A percentile compares a stretch with the other conserved stretches of the same genome.
phyloP scores from a whole-genome alignment of 345 rosid genomes.

The Salix purpurea region DNA sequence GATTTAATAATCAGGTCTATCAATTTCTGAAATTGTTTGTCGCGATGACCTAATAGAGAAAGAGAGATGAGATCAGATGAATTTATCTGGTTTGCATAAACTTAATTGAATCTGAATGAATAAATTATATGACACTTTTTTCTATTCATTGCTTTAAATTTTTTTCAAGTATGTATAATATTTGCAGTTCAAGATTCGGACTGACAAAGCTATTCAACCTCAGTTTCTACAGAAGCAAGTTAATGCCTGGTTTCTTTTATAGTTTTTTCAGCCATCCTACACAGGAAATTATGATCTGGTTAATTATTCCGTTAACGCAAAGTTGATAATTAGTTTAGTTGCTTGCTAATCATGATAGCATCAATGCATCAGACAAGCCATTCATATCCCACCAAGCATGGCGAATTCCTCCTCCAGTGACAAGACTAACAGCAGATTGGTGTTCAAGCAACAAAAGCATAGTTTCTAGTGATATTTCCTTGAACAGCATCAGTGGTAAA shows the following conservation, averaged over 20 bases:
- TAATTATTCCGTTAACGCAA: background rate
- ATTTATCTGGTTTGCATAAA: background rate
- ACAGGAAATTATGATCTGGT: background rate
- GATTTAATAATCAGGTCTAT: slow-evolving; percentile 39
- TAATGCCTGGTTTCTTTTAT: background rate
- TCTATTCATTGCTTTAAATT: background rate
- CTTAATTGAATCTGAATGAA: background rate
- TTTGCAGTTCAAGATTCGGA: background rate
- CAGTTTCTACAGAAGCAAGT: background rate
- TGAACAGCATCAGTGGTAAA: too few species aligned
- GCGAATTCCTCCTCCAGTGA: background rate
- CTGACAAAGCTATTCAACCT: background rate
- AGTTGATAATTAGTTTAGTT: background rate
- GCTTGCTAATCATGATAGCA: background rate
- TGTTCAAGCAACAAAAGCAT: background rate
- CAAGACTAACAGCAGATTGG: background rate
- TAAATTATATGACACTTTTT: too few species aligned
- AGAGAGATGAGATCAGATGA: background rate
- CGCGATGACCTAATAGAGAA: background rate
- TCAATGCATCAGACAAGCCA: background rate
- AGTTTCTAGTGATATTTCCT: background rate
- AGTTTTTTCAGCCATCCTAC: background rate
- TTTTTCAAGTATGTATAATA: background rate
- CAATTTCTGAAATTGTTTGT: background rate
- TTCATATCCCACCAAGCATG: background rate